Conservation (phyloP, 1,284 basidiomycete genomes). For the Heliocybe sulcata region DNA sequence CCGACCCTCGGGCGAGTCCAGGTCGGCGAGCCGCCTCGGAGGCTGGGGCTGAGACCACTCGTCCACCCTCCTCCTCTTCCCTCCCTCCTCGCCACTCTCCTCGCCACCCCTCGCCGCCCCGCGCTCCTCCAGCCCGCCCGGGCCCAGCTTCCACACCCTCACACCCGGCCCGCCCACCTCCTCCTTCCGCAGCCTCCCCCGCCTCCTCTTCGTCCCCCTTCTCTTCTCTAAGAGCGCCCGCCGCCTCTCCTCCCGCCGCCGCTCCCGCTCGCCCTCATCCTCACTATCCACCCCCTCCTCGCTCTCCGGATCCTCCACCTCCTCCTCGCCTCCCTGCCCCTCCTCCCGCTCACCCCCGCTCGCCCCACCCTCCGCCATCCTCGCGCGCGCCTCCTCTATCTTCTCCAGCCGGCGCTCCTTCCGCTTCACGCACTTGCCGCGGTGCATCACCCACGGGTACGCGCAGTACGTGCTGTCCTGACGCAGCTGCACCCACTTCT, state of each 20-base stretch:
- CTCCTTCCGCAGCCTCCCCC: constrained; percentile 14
- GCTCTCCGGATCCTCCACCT: constrained; percentile 16
- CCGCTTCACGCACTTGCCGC: constrained; percentile 52
- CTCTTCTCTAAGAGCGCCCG: constrained; percentile 1
- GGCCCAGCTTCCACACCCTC: constrained; percentile 17
- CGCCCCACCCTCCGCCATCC: not conserved
- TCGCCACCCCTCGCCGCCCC: not conserved
- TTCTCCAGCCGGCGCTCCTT: constrained; percentile 14
- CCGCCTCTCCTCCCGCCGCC: not conserved
- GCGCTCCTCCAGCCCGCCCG: constrained; percentile 12
- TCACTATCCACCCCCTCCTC: constrained; percentile 14
- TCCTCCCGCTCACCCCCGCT: constrained; percentile 9
- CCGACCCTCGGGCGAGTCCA: constrained; percentile 51
- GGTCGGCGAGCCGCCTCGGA: constrained; percentile 35
- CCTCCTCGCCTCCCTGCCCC: constrained; percentile 8
- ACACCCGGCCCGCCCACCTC: constrained; percentile 6
- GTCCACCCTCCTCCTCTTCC: constrained; percentile 11
- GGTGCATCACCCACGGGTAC: constrained; percentile 71
- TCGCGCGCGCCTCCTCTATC: constrained; percentile 9
- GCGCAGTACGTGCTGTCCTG: constrained; percentile 70
- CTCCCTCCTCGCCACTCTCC: constrained; percentile 12
- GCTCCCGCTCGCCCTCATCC: not conserved
- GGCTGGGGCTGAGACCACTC: constrained; percentile 6
- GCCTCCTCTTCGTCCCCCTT: constrained; percentile 10
- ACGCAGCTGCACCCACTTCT: constrained; percentile 72